Conservation (phyloP, 257 asterid genomes). For the Solanum virginianum region DNA sequence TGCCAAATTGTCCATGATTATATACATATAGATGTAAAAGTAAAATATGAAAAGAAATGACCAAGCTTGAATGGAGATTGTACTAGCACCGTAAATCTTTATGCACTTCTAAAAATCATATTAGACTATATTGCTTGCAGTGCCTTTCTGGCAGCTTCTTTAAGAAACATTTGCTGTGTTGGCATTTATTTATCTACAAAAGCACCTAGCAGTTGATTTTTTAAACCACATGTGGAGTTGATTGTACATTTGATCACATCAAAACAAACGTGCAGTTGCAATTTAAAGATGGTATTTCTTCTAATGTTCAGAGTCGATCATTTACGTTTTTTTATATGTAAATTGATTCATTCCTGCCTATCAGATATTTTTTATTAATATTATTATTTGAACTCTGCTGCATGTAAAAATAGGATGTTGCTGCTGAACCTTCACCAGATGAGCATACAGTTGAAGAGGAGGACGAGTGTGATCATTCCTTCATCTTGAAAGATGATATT, state of each 20-base stretch:
- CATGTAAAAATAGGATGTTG: constrained; percentile 38
- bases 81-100: neutral
- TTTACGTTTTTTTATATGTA: neutral
- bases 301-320: neutral
- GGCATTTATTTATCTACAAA: neutral
- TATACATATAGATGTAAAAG: neutral
- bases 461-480: constrained; percentile 82
- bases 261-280: neutral
- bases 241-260: neutral
- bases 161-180: neutral
- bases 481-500: constrained; percentile 78
- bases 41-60: neutral
- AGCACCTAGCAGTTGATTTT: neutral
- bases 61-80: neutral
- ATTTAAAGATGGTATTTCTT: neutral
- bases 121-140: neutral
- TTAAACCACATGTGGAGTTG: neutral
- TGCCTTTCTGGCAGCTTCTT: neutral
- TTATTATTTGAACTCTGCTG: neutral
- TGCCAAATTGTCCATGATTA: neutral
- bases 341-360: neutral
- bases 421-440: constrained; percentile 28
- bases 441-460: constrained; percentile 33
- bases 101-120: neutral
- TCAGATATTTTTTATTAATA: neutral